Base-by-base conservation (phyloP, 352 stramenopile genomes). In the Globisporangium alternatum region DNA sequence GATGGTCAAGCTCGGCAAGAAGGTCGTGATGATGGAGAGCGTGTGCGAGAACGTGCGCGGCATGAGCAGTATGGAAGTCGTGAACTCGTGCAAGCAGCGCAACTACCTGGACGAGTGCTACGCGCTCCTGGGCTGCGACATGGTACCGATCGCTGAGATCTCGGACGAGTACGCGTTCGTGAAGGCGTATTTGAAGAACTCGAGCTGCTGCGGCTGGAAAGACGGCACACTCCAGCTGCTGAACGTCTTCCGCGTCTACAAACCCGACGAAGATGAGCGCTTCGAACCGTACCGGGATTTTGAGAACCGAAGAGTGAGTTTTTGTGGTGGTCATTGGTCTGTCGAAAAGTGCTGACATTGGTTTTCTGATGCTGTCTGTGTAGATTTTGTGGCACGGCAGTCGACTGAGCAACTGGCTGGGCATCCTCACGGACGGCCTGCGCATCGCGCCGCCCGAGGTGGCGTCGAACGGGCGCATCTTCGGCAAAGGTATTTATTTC, bases 301-400 rank as follows among this genome's bases (percentile, higher is more conserved):
- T 31, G 39, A 67, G 30, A 91, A 90, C 65, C 80, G 83, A 63
- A 74, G 72, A 65, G 75, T 83, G 74, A 65, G 72, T 58, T 7
- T 12, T 56, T 33, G 28, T 57, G n/a, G 7, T 60, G 41, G 41
- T 15, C 6, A 2, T 47, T 39, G 15, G 0, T 5, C 2, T 62
- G 21, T 12, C 43, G 39, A 6, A 51, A 47, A 21, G n/a, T 21
- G 5, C 2, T 62, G 35, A 28, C 4, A 44, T 64, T 55, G 21
- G n/a, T 63, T 21, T 47, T 30, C 31, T 62, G 7, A 9, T 47
- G 41, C 71, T 47, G 47, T 66, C 37, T 41, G 68, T 71, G 65
- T 70, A 89, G 80, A 83, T 97, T 58, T 62, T 97, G 44, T 97
- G 89, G 89, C 89, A 97, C 47, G 89, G 88, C n/a, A 96, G 81